Conservation (phyloP, 305 asterid genomes). For the Solanum hybrid region DNA sequence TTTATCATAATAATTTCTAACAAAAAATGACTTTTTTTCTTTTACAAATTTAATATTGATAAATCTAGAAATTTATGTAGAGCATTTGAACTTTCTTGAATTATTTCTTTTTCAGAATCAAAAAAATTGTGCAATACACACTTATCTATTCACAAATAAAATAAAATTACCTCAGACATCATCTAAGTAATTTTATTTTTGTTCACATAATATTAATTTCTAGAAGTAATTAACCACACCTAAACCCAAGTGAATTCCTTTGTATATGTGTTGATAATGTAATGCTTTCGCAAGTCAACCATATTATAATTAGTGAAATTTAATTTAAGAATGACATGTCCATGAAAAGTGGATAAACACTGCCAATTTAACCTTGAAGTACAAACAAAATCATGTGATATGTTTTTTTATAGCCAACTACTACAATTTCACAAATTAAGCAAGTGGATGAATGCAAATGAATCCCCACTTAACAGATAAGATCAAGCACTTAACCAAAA, state of each 20-base stretch:
- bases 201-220: not conserved
- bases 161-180: not conserved
- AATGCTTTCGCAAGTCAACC: not conserved
- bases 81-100: not conserved
- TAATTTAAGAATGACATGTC: not conserved
- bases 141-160: not conserved
- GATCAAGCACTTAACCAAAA: not conserved
- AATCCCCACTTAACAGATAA: not conserved
- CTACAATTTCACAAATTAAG: not conserved
- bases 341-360: not conserved
- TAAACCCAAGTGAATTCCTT: not conserved
- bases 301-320: not conserved
- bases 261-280: not conserved
- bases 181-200: not conserved
- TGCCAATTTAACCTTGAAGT: not conserved
- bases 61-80: not conserved
- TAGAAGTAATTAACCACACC: not conserved
- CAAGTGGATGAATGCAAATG: not conserved
- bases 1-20: not conserved
- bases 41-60: not conserved
- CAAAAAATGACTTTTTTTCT: not conserved
- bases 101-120: not conserved
- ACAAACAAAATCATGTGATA: not conserved
- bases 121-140: not conserved
- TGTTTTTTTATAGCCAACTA: not conserved